Conservation (phyloP, 257 asterid species). For the Solanum clarkiae region DNA sequence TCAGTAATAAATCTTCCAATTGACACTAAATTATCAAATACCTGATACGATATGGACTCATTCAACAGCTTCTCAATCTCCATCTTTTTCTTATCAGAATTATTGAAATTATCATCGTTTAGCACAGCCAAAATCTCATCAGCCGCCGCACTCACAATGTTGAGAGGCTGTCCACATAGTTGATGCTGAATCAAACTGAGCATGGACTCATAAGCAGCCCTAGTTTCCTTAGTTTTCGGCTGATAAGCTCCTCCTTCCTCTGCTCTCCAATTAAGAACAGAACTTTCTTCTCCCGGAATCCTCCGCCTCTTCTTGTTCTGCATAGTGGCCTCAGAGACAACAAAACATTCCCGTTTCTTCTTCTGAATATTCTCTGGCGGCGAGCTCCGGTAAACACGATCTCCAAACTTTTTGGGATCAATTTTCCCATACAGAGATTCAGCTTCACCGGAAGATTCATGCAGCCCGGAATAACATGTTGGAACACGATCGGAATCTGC, state of each 20-base stretch:
- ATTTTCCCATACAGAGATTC: slow-evolving; percentile 27
- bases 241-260: slow-evolving; percentile 21
- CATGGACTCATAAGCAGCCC: slow-evolving; percentile 28
- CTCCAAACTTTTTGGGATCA: slow-evolving; percentile 22
- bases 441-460: slow-evolving; percentile 35
- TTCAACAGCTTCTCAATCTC: slow-evolving; percentile 27
- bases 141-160: slow-evolving; percentile 25
- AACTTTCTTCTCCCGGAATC: slow-evolving; percentile 10
- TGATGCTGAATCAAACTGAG: slow-evolving; percentile 26
- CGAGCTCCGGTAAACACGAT: slow-evolving; percentile 17
- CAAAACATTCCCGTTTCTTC: slow-evolving; percentile 10
- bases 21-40: slow-evolving; percentile 15
- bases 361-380: slow-evolving; percentile 21
- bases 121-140: slow-evolving; percentile 31
- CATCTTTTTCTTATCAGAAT: slow-evolving; percentile 13
- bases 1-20: slow-evolving; percentile 18
- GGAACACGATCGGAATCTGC: slow-evolving; percentile 1
- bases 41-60: neutral
- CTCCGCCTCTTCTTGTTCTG: slow-evolving; percentile 16
- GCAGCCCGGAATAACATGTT: neutral
- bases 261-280: slow-evolving; percentile 12
- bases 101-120: slow-evolving; percentile 9
- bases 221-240: slow-evolving; percentile 26
- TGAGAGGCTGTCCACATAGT: slow-evolving; percentile 27
- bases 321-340: slow-evolving; percentile 6